phyloP scores from a whole-genome alignment of 2,329 filamentous ascomycete genomes.

The Phyllosticta citrichinensis region DNA sequence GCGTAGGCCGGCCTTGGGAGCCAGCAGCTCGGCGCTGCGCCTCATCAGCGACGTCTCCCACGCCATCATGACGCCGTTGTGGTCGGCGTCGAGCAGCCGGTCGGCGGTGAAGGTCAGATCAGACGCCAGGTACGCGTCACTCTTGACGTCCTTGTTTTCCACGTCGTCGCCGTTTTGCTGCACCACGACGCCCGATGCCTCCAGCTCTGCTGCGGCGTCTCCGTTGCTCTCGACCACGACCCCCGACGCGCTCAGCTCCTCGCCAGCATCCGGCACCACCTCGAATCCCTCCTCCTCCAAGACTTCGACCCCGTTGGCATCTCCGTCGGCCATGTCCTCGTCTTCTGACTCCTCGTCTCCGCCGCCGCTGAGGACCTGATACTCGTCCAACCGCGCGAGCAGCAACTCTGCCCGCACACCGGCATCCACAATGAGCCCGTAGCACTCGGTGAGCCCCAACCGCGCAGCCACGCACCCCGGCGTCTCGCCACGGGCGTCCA shows the following conservation, averaged over 20 bases:
- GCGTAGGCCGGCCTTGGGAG: slow-evolving; percentile 29
- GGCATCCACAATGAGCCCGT: slow-evolving; percentile 76
- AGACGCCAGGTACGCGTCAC: slow-evolving; percentile 33
- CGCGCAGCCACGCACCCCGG: slow-evolving; percentile 74
- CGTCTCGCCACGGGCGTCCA: slow-evolving; percentile 78
- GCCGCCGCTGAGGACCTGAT: slow-evolving; percentile 58
- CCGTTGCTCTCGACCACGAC: slow-evolving; percentile 18
- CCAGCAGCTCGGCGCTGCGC: slow-evolving; percentile 33
- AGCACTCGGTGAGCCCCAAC: slow-evolving; percentile 60
- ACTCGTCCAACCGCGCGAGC: slow-evolving; percentile 71
- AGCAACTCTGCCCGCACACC: slow-evolving; percentile 85
- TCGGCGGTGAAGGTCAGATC: slow-evolving; percentile 38
- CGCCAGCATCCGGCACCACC: slow-evolving; percentile 12
- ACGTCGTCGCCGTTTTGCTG: slow-evolving; percentile 25
- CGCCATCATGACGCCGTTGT: slow-evolving; percentile 45
- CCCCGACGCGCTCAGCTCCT: slow-evolving; percentile 2
- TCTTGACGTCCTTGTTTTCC: slow-evolving; percentile 26
- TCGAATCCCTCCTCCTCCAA: slow-evolving; percentile 16
- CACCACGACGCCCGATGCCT: slow-evolving; percentile 21
- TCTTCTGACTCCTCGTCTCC: slow-evolving; percentile 42
- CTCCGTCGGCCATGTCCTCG: slow-evolving; percentile 25
- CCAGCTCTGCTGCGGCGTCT: slow-evolving; percentile 23
- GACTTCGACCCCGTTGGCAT: slow-evolving; percentile 10
- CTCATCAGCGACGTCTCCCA: slow-evolving; percentile 43
- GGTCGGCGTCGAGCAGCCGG: slow-evolving; percentile 36